These are phyloP conservation scores for Sequoiadendron giganteum DNA, from an alignment of 75 land plant species.

Conservation along the genomic window DNA sequence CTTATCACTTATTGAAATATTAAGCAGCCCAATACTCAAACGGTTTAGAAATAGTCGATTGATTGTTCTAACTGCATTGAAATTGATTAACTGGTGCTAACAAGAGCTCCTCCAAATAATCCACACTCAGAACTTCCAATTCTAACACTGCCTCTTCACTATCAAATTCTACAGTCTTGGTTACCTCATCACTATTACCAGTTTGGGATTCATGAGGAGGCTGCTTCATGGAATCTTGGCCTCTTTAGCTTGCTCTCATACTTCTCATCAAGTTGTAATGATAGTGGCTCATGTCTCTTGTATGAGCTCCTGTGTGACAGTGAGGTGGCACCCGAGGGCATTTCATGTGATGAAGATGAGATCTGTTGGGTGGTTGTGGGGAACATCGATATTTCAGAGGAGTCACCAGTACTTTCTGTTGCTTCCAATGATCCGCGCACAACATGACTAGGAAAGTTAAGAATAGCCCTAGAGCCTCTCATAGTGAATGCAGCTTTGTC, in stretches of 20 bases:
- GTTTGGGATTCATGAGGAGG: background rate
- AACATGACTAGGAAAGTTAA: constrained; percentile 13
- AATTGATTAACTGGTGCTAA: background rate
- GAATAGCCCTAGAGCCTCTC: constrained; percentile 18
- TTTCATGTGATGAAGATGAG: background rate
- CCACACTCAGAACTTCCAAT: background rate
- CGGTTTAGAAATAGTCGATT: no score
- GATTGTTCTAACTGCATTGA: no score
- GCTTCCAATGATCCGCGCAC: background rate
- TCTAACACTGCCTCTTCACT: background rate
- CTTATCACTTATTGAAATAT: no score
- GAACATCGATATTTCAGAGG: no score
- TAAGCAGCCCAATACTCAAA: no score
- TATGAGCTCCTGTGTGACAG: background rate
- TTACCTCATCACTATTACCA: background rate
- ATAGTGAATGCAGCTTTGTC: constrained; percentile 19
- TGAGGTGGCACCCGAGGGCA: background rate
- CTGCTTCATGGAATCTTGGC: no score
- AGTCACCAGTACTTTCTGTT: background rate
- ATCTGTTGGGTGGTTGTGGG: no score
- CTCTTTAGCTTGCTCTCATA: no score
- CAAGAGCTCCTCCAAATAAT: background rate
- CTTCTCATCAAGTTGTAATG: background rate
- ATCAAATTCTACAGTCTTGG: background rate
- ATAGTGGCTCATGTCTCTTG: background rate